Conservation (phyloP, 805 yeast species). For the Yamadazyma ubonensis region DNA sequence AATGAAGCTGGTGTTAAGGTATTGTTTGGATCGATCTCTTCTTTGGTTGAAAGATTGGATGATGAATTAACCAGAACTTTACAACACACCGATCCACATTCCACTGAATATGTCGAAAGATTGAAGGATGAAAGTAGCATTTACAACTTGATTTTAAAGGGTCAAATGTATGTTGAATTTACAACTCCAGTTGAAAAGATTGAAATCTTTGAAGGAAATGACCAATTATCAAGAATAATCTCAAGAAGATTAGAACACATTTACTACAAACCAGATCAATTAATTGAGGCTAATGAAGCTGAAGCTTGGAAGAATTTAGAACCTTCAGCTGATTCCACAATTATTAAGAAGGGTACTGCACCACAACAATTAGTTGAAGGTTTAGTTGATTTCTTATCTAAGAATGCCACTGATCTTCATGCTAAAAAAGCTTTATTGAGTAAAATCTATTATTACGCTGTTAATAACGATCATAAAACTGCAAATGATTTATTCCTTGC, state of each 20-base stretch:
- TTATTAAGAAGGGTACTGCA: constrained; percentile 33
- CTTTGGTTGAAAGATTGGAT: constrained; percentile 89
- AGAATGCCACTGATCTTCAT: constrained; percentile 65
- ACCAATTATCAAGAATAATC: constrained; percentile 69
- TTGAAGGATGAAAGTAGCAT: constrained; percentile 81
- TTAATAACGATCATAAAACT: constrained; percentile 75
- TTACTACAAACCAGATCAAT: constrained; percentile 83
- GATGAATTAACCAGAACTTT: constrained; percentile 90
- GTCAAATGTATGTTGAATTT: constrained; percentile 81
- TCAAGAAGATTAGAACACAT: constrained; percentile 87
- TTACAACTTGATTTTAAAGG: constrained; percentile 74
- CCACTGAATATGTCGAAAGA: constrained; percentile 88
- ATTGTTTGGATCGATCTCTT: constrained; percentile 79
- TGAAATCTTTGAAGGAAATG: constrained; percentile 37
- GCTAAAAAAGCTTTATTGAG: constrained; percentile 81
- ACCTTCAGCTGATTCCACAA: constrained; percentile 25
- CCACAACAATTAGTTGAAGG: constrained; percentile 56
- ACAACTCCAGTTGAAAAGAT: constrained; percentile 42
- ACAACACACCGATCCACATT: constrained; percentile 89
- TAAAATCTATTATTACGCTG: constrained; percentile 88
- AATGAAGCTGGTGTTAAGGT: constrained; percentile 62
- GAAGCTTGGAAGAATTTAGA: constrained; percentile 66
- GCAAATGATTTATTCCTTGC: constrained; percentile 87
- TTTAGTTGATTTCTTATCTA: constrained; percentile 57
- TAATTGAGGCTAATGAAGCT: constrained; percentile 66